These are phyloP conservation scores for Allantophomopsis lycopodina DNA, from an alignment of 2,329 filamentous ascomycete genomes.

Conservation along the genomic window DNA sequence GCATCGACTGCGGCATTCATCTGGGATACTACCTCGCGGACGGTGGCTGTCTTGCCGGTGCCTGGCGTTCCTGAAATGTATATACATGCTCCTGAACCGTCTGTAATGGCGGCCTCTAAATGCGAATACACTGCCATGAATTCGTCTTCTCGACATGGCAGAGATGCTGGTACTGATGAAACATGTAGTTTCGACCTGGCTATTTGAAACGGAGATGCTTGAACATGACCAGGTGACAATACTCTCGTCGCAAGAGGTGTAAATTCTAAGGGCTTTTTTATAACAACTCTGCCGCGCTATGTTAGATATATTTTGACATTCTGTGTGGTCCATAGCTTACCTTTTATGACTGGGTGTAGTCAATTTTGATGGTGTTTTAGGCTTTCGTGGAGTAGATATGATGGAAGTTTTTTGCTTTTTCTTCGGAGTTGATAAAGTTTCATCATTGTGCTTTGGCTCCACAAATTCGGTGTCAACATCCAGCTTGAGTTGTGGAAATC, in stretches of 20 bases:
- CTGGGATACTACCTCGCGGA: slow-evolving; percentile 83
- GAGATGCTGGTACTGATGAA: slow-evolving; percentile 74
- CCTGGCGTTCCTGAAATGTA: slow-evolving; percentile 99
- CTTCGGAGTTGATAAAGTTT: slow-evolving; percentile 33
- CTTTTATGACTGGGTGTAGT: slow-evolving; percentile 53
- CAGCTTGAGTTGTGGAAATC: slow-evolving; percentile 11
- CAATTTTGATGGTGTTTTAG: slow-evolving; percentile 24
- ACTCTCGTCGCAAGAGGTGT: slow-evolving; percentile 85
- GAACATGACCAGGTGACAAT: slow-evolving; percentile 60
- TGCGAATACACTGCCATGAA: slow-evolving; percentile 89
- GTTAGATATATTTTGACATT: slow-evolving; percentile 6
- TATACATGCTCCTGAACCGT: slow-evolving; percentile 89
- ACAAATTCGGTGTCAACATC: slow-evolving; percentile 22
- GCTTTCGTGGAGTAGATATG: slow-evolving; percentile 16
- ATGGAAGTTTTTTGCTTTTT: slow-evolving; percentile 38
- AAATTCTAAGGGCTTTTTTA: slow-evolving; percentile 87
- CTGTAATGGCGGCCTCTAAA: slow-evolving; percentile 84
- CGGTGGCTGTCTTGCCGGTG: slow-evolving; percentile 94
- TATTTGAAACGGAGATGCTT: slow-evolving; percentile 80
- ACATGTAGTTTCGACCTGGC: slow-evolving; percentile 85
- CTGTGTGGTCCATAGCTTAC: slow-evolving; percentile 14
- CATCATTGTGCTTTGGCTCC: slow-evolving; percentile 17
- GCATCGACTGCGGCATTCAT: slow-evolving; percentile 76
- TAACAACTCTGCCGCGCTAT: slow-evolving; percentile 33
- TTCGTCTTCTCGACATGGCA: slow-evolving; percentile 86